Evolutionary conservation across 495 filamentous ascomycete species (phyloP).

Genomic region (Neurospora sp.): DNA sequence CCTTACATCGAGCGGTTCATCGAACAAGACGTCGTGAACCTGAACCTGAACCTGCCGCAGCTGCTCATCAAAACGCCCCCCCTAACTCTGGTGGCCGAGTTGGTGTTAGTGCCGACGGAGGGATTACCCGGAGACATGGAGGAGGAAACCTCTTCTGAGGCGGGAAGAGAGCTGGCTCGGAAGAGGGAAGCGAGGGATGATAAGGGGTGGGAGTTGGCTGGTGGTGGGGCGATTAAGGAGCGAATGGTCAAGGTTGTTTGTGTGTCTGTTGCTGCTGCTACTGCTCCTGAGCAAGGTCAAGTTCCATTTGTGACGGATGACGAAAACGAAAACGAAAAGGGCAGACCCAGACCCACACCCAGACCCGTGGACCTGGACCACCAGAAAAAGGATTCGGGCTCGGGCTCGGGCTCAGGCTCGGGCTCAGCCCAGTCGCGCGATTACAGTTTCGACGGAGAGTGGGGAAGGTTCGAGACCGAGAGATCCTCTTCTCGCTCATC

Average conservation of each 20-base stretch:
- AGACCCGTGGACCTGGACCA: too few relatives aligned
- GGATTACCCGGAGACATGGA: constrained; percentile 14
- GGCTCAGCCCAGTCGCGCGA: not conserved
- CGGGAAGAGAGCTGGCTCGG: constrained; percentile 21
- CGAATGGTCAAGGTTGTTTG: constrained; percentile 21
- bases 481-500: not conserved
- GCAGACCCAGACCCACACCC: too few relatives aligned
- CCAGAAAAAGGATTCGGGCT: not conserved
- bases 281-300: not conserved
- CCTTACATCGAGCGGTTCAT: constrained; percentile 32
- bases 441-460: not conserved
- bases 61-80: constrained; percentile 1
- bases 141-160: constrained; percentile 11
- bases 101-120: constrained; percentile 29
- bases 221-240: constrained; percentile 22
- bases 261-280: not conserved
- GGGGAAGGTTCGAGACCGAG: not conserved
- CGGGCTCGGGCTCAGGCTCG: too few relatives aligned
- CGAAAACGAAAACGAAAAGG: not conserved
- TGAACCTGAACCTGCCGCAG: not conserved
- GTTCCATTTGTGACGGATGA: not conserved
- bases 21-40: constrained; percentile 13
- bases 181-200: constrained; percentile 22
- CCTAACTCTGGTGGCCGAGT: constrained; percentile 17
- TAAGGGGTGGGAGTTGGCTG: constrained; percentile 20